A percentile compares a stretch with the other conserved stretches of the same genome.
phyloP scores from a whole-genome alignment of 352 stramenopile genomes.

The Thalassiosira oceanica region DNA sequence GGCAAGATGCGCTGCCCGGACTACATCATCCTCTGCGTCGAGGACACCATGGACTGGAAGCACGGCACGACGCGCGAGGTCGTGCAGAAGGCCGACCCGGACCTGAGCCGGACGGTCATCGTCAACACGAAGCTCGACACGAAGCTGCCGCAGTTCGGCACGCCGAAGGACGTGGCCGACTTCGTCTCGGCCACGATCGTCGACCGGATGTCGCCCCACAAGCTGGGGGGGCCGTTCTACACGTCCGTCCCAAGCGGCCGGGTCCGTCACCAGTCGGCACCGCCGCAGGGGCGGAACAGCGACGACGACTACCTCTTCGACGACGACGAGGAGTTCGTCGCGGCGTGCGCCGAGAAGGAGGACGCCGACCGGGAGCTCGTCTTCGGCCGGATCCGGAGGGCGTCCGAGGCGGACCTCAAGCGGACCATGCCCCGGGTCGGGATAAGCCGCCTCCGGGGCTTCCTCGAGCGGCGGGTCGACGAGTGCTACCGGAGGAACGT shows the following conservation, averaged over 20 bases:
- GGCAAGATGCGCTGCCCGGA: slow-evolving; percentile 82
- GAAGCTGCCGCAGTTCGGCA: slow-evolving; percentile 80
- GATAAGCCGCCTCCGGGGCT: slow-evolving; percentile 71
- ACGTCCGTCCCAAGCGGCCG: slow-evolving; percentile 81
- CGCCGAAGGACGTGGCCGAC: slow-evolving; percentile 72
- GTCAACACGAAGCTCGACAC: slow-evolving; percentile 86
- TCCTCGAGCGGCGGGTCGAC: slow-evolving; percentile 83
- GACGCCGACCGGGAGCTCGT: slow-evolving; percentile 45
- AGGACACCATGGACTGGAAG: slow-evolving; percentile 86
- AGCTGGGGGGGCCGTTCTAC: slow-evolving; percentile 83
- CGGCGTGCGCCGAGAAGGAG: no score
- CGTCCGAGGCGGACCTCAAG: slow-evolving; percentile 31
- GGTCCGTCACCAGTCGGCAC: slow-evolving; percentile 69
- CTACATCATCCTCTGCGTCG: slow-evolving; percentile 85
- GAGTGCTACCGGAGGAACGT: slow-evolving; percentile 83
- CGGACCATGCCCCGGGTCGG: slow-evolving; percentile 64
- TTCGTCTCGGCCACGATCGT: slow-evolving; percentile 65
- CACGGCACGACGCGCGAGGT: slow-evolving; percentile 79
- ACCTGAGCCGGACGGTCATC: slow-evolving; percentile 83
- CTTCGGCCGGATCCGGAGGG: slow-evolving; percentile 22
- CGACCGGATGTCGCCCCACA: slow-evolving; percentile 70
- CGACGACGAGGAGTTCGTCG: no score
- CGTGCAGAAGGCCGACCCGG: slow-evolving; percentile 76
- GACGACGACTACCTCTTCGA: slow-evolving; percentile 64
- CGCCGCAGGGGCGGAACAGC: no score